Evolutionary conservation across 2,329 filamentous ascomycete genomes (phyloP).

Genomic region (Domatiomyces globalis): DNA sequence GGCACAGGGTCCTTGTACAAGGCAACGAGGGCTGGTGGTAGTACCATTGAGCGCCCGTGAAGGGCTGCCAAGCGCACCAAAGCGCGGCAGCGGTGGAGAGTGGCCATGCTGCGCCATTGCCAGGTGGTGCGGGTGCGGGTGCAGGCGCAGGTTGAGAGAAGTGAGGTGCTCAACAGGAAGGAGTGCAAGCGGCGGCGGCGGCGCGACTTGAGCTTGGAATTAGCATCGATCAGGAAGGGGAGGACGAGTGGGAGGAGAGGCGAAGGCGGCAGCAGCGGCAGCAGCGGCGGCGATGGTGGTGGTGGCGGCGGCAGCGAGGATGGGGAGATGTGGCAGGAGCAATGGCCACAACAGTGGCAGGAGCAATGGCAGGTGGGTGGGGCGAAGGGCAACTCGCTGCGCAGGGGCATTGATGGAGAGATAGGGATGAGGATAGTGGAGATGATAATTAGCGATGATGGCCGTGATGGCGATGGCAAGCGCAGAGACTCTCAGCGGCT

Average conservation of each 20-base stretch:
- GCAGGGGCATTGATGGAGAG: background rate
- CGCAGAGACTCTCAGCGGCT: background rate
- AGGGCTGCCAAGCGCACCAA: conserved; percentile 14
- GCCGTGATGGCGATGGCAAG: conserved; percentile 4
- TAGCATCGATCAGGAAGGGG: background rate
- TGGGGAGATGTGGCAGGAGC: background rate
- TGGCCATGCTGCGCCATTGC: conserved; percentile 17
- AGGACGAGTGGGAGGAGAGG: background rate
- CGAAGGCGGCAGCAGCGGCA: no score
- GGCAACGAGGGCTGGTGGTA: background rate
- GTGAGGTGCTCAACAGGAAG: background rate
- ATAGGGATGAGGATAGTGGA: no score
- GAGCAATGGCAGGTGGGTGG: background rate
- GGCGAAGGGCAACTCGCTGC: background rate
- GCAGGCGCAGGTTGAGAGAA: background rate
- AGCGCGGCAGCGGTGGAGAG: conserved; percentile 9
- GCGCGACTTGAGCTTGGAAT: background rate
- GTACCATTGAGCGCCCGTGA: conserved; percentile 14
- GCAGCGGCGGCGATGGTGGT: background rate
- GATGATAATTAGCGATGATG: conserved; percentile 4
- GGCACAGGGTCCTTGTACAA: background rate
- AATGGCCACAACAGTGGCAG: background rate
- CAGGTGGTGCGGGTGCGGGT: background rate
- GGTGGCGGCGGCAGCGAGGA: background rate
- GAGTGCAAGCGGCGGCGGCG: no score